Base-by-base conservation (phyloP, 352 stramenopile species). In the Phytophthora megakarya region DNA sequence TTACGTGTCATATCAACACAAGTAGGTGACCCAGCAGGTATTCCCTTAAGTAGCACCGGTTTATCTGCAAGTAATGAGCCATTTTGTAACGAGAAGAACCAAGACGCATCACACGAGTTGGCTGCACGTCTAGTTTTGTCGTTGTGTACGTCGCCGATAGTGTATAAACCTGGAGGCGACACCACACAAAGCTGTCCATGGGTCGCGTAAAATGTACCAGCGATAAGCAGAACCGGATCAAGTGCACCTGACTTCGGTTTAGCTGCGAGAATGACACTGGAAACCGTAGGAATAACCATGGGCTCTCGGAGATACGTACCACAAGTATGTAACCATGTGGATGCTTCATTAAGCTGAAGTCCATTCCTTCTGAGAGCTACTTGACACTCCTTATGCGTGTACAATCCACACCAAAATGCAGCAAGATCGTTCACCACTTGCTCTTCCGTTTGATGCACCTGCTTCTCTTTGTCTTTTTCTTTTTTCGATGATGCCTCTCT, bases 151-250 rank as follows among this genome's bases (percentile, higher is more conserved):
- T 78, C 72, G 7, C 61, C 61, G 18, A 76, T 53, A 22, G 56
- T 63, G 25, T 83, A 91, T 49, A 93, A 39, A 0, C 81, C 82
- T 22, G 78, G 80, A n/a, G 84, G 84, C 12, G 81, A 78, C 46
- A 91, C 67, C 26, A 91, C 75, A 32, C 84, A 90, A 18, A 93
- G 55, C 23, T 91, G 75, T 5, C 62, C 70, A 9, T 67, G 70
- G n/a, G 75, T 81, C 15, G 73, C 72, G 49, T 88, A 93, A 39
- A 91, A 91, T 39, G 84, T 88, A 12, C 81, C 84, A 5, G 81
- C 84, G 22, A 93, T 80, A 6, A 93, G 72, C 25, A 93, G 38
- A 42, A 91, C 80, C n/a, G 84, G 84, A 62, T 93, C 84, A 23
- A 92, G 44, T 3, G 67, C 72, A 40, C 66, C 67, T 0, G 65